Percentiles rank a stretch among this genome's conserved stretches.
Conservation (phyloP, 768 basidiomycete genomes). For the Tephrocybe sp. region DNA sequence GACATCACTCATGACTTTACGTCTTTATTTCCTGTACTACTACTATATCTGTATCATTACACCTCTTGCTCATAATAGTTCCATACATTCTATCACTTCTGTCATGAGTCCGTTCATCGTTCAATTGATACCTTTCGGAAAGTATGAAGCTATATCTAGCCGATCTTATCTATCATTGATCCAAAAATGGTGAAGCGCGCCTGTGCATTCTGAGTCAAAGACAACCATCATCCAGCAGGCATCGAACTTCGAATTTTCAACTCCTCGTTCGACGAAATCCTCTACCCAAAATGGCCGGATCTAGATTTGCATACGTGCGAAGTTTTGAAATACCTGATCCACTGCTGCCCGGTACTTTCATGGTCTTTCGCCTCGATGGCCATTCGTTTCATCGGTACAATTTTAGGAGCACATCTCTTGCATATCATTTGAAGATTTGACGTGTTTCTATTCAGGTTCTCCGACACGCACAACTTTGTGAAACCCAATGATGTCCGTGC, state of each 20-base stretch:
- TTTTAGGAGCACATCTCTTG: background rate
- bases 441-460: slow-evolving; percentile 54
- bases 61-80: too few relatives aligned
- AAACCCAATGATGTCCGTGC: slow-evolving; percentile 94
- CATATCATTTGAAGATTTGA: background rate
- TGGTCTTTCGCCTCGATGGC: slow-evolving; percentile 88
- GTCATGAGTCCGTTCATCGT: too few relatives aligned
- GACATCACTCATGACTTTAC: too few relatives aligned
- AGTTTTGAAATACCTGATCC: slow-evolving; percentile 87
- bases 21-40: too few relatives aligned
- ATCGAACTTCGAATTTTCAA: background rate
- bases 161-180: too few relatives aligned
- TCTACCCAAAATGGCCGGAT: slow-evolving; percentile 70
- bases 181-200: too few relatives aligned
- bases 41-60: too few relatives aligned
- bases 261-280: background rate
- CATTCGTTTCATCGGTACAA: slow-evolving; percentile 87
- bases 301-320: slow-evolving; percentile 89
- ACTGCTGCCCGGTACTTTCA: slow-evolving; percentile 78
- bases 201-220: too few relatives aligned
- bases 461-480: slow-evolving; percentile 73
- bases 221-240: background rate
- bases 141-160: too few relatives aligned
- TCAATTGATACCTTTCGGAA: too few relatives aligned
- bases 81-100: too few relatives aligned